Evolutionary conservation across 768 basidiomycete genomes (phyloP).

Genomic region (Hygrophoropsis aurantiaca): DNA sequence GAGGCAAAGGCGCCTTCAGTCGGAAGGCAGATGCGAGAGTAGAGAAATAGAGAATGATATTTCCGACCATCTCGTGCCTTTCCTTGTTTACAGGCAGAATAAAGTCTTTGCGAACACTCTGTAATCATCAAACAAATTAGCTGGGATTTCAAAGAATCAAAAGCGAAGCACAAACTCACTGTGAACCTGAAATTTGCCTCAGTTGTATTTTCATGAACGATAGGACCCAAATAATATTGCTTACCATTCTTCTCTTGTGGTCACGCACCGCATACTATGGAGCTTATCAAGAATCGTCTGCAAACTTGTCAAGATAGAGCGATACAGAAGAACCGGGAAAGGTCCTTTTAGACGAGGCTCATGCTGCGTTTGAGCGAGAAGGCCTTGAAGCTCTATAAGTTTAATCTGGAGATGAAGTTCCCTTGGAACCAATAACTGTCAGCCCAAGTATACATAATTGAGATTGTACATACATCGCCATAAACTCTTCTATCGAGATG

Average conservation of each 20-base stretch:
- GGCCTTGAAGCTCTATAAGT: slow-evolving; percentile 78
- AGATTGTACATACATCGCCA: slow-evolving; percentile 73
- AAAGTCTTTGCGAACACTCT: slow-evolving; percentile 85
- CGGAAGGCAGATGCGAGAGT: slow-evolving; percentile 76
- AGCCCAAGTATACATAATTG: not conserved
- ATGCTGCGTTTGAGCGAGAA: slow-evolving; percentile 87
- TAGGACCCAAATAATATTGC: slow-evolving; percentile 16
- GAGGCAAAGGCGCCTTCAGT: slow-evolving; percentile 90
- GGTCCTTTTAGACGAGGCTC: slow-evolving; percentile 96
- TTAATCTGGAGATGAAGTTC: slow-evolving; percentile 93
- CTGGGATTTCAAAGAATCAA: not conserved
- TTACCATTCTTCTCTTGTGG: slow-evolving; percentile 91
- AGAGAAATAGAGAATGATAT: slow-evolving; percentile 88
- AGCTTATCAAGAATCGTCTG: slow-evolving; percentile 86
- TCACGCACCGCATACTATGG: slow-evolving; percentile 97
- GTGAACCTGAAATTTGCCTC: slow-evolving; percentile 58
- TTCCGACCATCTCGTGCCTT: slow-evolving; percentile 92
- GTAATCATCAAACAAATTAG: slow-evolving; percentile 4
- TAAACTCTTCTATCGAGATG: slow-evolving; percentile 79
- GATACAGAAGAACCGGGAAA: slow-evolving; percentile 85
- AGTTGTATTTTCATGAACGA: slow-evolving; percentile 2
- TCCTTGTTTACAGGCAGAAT: slow-evolving; percentile 89
- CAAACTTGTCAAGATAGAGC: slow-evolving; percentile 75
- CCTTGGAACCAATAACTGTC: slow-evolving; percentile 45
- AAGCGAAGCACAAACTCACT: slow-evolving; percentile 47